Evolutionary conservation across 805 yeast genomes (phyloP).

Genomic region (Barnettozyma vustinii): DNA sequence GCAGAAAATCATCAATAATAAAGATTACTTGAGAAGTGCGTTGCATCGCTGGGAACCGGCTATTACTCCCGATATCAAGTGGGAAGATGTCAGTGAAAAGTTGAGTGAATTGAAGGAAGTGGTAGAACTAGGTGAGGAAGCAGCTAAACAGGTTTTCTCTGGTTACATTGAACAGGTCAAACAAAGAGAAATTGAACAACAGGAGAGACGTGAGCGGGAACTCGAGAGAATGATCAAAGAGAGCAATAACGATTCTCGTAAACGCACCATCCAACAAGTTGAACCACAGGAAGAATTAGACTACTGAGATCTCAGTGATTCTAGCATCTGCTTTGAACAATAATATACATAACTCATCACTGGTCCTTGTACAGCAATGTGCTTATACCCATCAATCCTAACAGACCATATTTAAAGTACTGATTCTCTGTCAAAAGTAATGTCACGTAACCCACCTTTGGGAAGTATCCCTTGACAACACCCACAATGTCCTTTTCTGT

Average conservation of each 20-base stretch:
- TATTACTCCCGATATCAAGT: conserved; percentile 25
- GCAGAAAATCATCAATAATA: conserved; percentile 12
- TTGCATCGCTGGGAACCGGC: conserved; percentile 22
- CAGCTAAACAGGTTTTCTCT: conserved; percentile 29
- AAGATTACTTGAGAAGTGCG: conserved; percentile 19
- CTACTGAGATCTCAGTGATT: conserved; percentile 18
- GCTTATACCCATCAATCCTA: conserved; percentile 69
- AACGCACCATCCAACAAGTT: conserved; percentile 21
- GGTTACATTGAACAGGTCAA: conserved; percentile 26
- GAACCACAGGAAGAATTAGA: conserved; percentile 29
- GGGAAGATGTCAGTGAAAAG: conserved; percentile 31
- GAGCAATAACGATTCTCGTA: conserved; percentile 14
- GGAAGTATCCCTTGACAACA: conserved; percentile 87
- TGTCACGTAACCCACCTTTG: conserved; percentile 85
- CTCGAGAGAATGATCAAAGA: conserved; percentile 18
- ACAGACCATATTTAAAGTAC: conserved; percentile 71
- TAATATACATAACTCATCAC: conserved; percentile 3
- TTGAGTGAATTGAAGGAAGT: conserved; percentile 30
- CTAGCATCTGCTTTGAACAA: background rate
- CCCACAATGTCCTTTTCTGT: conserved; percentile 79
- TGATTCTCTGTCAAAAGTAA: conserved; percentile 85
- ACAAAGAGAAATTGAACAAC: conserved; percentile 22
- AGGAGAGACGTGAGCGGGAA: conserved; percentile 17
- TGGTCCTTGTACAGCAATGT: conserved; percentile 58
- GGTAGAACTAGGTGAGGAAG: conserved; percentile 30